Evolutionary conservation across 2,329 filamentous ascomycete species (phyloP).

Genomic region (Penicillium sp.): DNA sequence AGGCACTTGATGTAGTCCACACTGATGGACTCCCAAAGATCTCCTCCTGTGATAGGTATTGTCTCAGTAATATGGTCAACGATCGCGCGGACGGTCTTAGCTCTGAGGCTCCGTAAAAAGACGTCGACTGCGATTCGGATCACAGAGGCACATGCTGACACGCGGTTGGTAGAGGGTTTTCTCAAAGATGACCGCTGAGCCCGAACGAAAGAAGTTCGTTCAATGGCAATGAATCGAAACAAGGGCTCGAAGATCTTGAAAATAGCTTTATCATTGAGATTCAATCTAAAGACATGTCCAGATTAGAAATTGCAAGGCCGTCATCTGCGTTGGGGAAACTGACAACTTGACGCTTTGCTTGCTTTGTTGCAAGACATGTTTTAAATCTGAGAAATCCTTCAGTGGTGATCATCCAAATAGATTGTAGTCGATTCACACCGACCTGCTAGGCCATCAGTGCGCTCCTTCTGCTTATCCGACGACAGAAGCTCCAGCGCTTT

Average conservation of each 20-base stretch:
- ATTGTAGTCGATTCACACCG: slow-evolving; percentile 5
- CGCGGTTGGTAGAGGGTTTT: slow-evolving; percentile 50
- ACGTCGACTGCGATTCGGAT: slow-evolving; percentile 67
- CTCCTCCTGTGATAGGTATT: slow-evolving; percentile 57
- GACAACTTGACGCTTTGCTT: slow-evolving; percentile 40
- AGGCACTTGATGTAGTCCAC: slow-evolving; percentile 75
- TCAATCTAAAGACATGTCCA: slow-evolving; percentile 18
- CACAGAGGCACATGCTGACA: slow-evolving; percentile 64
- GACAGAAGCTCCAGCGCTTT: slow-evolving; percentile 40
- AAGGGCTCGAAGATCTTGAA: slow-evolving; percentile 75
- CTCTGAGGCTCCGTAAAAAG: slow-evolving; percentile 61
- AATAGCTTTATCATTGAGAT: slow-evolving; percentile 69
- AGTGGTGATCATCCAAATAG: slow-evolving; percentile 3
- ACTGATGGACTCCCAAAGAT: slow-evolving; percentile 62
- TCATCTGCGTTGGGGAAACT: slow-evolving; percentile 6
- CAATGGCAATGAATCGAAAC: slow-evolving; percentile 64
- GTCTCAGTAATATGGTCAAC: slow-evolving; percentile 76
- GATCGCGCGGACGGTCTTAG: slow-evolving; percentile 71
- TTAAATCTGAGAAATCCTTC: slow-evolving; percentile 42
- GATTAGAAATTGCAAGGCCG: slow-evolving; percentile 1
- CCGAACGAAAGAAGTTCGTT: slow-evolving; percentile 60
- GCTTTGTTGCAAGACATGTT: slow-evolving; percentile 52
- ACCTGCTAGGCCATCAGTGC: slow-evolving; percentile 49
- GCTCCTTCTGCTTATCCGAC: slow-evolving; percentile 43
- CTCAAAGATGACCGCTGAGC: slow-evolving; percentile 49